phyloP scores from a whole-genome alignment of 2,329 filamentous ascomycete genomes.

The Venturia carpophila region DNA sequence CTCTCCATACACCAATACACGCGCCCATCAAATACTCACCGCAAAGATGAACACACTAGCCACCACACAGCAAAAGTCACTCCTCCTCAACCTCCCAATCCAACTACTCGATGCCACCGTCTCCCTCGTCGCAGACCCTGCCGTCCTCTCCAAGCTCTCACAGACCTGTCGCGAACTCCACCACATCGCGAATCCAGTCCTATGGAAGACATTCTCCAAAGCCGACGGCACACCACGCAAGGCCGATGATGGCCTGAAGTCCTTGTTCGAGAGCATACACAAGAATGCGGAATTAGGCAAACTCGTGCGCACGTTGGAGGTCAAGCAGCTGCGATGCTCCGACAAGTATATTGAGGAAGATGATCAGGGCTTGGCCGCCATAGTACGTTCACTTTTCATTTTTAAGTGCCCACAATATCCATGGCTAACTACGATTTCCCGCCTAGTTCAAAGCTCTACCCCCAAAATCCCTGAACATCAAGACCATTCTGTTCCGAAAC shows the following conservation, averaged over 20 bases:
- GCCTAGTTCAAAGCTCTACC: neutral
- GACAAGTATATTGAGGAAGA: neutral
- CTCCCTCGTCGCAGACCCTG: neutral
- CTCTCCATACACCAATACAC: neutral
- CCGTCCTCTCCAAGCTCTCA: neutral
- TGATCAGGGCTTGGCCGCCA: neutral
- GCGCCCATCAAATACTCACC: neutral
- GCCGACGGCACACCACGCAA: neutral
- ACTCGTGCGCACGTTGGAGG: neutral
- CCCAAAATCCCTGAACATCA: neutral
- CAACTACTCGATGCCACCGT: neutral
- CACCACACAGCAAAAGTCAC: neutral
- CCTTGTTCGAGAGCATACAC: neutral
- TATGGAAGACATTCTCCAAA: neutral
- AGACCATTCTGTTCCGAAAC: neutral
- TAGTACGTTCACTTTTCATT: neutral
- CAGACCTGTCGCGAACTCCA: neutral
- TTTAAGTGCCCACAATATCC: neutral
- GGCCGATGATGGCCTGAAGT: neutral
- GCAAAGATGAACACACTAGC: neutral
- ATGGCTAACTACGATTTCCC: neutral
- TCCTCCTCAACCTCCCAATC: neutral
- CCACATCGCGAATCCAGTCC: neutral
- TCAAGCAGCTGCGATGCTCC: neutral
- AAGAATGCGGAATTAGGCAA: neutral